Evolutionary conservation across 805 yeast species (phyloP).

Genomic region (Candida nemodendra): DNA sequence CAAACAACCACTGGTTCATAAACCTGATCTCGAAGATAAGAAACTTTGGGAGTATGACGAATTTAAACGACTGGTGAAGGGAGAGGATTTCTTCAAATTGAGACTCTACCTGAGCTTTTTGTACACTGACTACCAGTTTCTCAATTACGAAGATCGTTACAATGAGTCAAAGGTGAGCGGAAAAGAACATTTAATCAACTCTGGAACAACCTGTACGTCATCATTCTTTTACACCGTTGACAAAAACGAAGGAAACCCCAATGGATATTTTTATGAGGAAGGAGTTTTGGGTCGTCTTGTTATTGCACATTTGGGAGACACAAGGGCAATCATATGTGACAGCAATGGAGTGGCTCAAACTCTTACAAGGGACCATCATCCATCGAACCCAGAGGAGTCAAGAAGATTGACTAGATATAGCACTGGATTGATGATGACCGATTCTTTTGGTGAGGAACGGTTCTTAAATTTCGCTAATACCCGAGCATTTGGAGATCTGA

Average conservation of each 20-base stretch:
- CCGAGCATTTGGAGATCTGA: conserved; percentile 86
- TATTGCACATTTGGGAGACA: conserved; percentile 91
- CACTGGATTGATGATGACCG: conserved; percentile 68
- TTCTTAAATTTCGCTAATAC: conserved; percentile 84
- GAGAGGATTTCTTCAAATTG: conserved; percentile 55
- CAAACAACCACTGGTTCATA: conserved; percentile 8
- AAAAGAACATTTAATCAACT: conserved; percentile 19
- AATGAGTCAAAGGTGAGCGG: conserved; percentile 12
- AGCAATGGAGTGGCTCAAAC: conserved; percentile 74
- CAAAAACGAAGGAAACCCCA: conserved; percentile 27
- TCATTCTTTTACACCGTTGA: conserved; percentile 31
- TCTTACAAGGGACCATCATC: conserved; percentile 81
- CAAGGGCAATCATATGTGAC: conserved; percentile 84
- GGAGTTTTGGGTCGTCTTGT: conserved; percentile 63
- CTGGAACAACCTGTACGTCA: conserved; percentile 39
- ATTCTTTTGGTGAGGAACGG: conserved; percentile 90
- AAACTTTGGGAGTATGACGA: conserved; percentile 19
- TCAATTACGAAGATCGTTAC: conserved; percentile 32
- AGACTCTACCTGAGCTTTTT: conserved; percentile 66
- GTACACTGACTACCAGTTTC: conserved; percentile 61
- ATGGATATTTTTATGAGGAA: conserved; percentile 59
- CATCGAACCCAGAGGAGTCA: conserved; percentile 76
- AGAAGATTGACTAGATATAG: conserved; percentile 64
- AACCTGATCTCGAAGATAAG: conserved; percentile 13
- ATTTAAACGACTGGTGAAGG: conserved; percentile 12